Conservation (phyloP, 1,139 yeast species). For the Magnusiomyces ingens region DNA sequence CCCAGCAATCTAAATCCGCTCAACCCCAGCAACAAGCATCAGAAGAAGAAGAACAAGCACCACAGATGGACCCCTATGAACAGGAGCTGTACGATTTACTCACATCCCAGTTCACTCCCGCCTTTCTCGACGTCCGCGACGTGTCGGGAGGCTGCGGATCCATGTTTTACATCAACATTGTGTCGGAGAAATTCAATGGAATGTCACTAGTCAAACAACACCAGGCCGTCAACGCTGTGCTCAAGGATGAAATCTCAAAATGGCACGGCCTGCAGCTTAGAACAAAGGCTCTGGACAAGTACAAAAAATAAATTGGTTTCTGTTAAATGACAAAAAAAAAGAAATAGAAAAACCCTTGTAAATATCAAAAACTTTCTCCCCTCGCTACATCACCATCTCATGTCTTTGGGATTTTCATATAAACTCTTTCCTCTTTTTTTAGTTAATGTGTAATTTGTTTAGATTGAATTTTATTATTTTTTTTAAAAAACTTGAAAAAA, state of each 20-base stretch:
- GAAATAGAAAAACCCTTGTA: not conserved
- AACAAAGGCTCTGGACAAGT: slow-evolving; percentile 41
- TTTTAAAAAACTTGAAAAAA: not conserved
- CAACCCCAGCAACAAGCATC: too few species aligned
- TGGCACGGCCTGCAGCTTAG: slow-evolving; percentile 94
- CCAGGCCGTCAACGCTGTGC: slow-evolving; percentile 70
- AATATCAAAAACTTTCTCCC: not conserved
- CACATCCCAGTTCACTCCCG: slow-evolving; percentile 50
- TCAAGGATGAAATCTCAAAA: slow-evolving; percentile 77
- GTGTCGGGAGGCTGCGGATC: slow-evolving; percentile 97
- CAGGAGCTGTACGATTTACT: slow-evolving; percentile 53
- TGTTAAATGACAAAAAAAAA: not conserved
- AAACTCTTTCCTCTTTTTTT: not conserved
- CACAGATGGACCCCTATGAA: slow-evolving; percentile 55
- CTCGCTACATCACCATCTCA: not conserved
- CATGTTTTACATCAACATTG: slow-evolving; percentile 85
- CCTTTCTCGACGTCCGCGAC: slow-evolving; percentile 59
- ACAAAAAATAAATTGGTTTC: slow-evolving; percentile 1
- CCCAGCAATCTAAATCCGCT: too few species aligned
- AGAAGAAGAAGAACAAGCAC: too few species aligned
- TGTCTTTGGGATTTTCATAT: not conserved
- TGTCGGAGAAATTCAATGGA: slow-evolving; percentile 70
- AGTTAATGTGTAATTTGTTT: not conserved
- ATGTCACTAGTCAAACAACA: slow-evolving; percentile 85
- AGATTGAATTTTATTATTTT: not conserved